These are phyloP conservation scores for Cladobotryum mycophilum DNA, from an alignment of 2,329 filamentous ascomycete species.

Conservation along the genomic window DNA sequence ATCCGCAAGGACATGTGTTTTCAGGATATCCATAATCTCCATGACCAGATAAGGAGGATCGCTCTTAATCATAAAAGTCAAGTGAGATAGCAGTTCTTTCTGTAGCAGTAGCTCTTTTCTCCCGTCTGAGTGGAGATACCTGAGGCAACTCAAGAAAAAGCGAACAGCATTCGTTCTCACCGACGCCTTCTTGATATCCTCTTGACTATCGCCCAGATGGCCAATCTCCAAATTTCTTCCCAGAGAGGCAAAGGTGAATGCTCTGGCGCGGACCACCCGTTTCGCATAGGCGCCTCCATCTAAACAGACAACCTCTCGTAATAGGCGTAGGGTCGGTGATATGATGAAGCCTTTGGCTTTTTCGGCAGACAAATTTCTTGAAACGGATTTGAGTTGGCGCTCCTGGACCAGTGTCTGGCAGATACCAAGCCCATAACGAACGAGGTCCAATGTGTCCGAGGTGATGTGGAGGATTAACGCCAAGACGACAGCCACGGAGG, in stretches of 20 bases:
- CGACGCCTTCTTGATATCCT: constrained; percentile 66
- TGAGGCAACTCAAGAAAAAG: constrained; percentile 73
- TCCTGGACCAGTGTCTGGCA: constrained; percentile 78
- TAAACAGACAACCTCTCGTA: constrained; percentile 78
- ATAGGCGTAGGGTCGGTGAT: constrained; percentile 76
- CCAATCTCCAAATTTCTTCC: constrained; percentile 74
- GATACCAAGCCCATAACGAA: constrained; percentile 67
- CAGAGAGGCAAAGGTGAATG: constrained; percentile 73
- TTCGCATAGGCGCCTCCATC: constrained; percentile 79
- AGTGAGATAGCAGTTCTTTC: constrained; percentile 72
- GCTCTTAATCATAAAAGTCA: constrained; percentile 71
- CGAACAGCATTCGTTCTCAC: constrained; percentile 76
- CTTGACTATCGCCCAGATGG: constrained; percentile 47
- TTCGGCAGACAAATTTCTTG: constrained; percentile 70
- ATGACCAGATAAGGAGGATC: constrained; percentile 70
- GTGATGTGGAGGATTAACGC: constrained; percentile 75
- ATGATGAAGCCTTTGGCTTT: constrained; percentile 84
- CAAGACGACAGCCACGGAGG: constrained; percentile 72
- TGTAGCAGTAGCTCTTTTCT: constrained; percentile 78
- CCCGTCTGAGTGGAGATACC: constrained; percentile 67
- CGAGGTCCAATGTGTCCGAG: constrained; percentile 66
- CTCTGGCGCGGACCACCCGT: constrained; percentile 68
- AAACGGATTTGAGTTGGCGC: constrained; percentile 72
- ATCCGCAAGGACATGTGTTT: constrained; percentile 67
- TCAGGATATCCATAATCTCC: constrained; percentile 68